Conservation (phyloP, 1,284 basidiomycete species). For the Irpex rosettiformis region DNA sequence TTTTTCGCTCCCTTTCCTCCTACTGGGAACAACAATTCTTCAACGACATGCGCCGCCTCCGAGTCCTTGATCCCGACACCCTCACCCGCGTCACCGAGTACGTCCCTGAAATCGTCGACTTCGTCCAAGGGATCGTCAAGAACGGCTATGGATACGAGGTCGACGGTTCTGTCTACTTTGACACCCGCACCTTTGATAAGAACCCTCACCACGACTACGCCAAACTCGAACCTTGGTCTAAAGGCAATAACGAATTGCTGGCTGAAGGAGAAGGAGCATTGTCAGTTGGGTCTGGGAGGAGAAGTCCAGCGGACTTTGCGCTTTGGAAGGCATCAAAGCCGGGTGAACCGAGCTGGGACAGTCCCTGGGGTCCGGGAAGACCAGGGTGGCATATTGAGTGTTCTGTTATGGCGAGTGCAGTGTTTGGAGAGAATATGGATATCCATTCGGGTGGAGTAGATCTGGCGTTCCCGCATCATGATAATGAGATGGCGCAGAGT, state of each 20-base stretch:
- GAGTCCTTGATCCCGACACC: constrained; percentile 85
- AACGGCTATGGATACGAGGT: constrained; percentile 92
- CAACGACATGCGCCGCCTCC: constrained; percentile 87
- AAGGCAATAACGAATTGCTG: constrained; percentile 86
- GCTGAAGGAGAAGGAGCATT: constrained; percentile 92
- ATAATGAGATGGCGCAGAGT: constrained; percentile 97
- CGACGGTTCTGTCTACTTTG: constrained; percentile 94
- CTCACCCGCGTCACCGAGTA: constrained; percentile 97
- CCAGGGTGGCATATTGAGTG: constrained; percentile 99
- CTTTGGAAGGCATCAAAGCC: constrained; percentile 98
- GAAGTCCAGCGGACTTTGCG: constrained; percentile 86
- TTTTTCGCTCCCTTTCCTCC: constrained; percentile 83
- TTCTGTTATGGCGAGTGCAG: constrained; percentile 95
- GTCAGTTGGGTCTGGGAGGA: constrained; percentile 56
- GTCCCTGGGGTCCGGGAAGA: constrained; percentile 94
- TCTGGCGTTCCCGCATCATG: constrained; percentile 98
- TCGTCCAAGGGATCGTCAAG: constrained; percentile 82
- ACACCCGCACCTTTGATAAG: constrained; percentile 86
- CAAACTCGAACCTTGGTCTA: constrained; percentile 95
- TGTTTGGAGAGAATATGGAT: constrained; percentile 93
- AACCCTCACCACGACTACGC: constrained; percentile 78
- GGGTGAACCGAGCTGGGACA: constrained; percentile 97
- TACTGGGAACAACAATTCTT: constrained; percentile 94
- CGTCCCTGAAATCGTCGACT: constrained; percentile 91
- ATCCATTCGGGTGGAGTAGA: constrained; percentile 98